Percentiles rank a stretch among this genome's conserved stretches.
These are phyloP conservation scores for Vitis vinifera DNA, from an alignment of 164 flowering plant genomes.

Conservation along the genomic window ASM3070453v1 NC_081806.1:671001-671500, in stretches of 20 bases:
- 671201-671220: conserved; percentile 10
- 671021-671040: conserved; percentile 77
- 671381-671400: conserved; percentile 66
- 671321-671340: neutral
- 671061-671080: conserved; percentile 85
- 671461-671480: neutral
- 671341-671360: conserved; percentile 54
- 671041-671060: conserved; percentile 92
- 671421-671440: neutral
- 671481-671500: conserved; percentile 58
- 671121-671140: conserved; percentile 11
- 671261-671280: conserved; percentile 69
- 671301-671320: conserved; percentile 64
- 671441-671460: neutral
- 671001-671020: conserved; percentile 51
- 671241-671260: conserved; percentile 89
- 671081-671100: conserved; percentile 44
- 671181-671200: neutral
- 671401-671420: conserved; percentile 10
- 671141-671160: neutral
- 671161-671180: neutral
- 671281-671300: conserved; percentile 64
- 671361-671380: conserved; percentile 89
- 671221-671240: conserved; percentile 76
- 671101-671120: conserved; percentile 71